A percentile compares a stretch with the other conserved stretches of the same genome.
These are phyloP conservation scores for Plenodomus lindquistii DNA, from an alignment of 2,329 filamentous ascomycete genomes.

Conservation along the genomic window DNA sequence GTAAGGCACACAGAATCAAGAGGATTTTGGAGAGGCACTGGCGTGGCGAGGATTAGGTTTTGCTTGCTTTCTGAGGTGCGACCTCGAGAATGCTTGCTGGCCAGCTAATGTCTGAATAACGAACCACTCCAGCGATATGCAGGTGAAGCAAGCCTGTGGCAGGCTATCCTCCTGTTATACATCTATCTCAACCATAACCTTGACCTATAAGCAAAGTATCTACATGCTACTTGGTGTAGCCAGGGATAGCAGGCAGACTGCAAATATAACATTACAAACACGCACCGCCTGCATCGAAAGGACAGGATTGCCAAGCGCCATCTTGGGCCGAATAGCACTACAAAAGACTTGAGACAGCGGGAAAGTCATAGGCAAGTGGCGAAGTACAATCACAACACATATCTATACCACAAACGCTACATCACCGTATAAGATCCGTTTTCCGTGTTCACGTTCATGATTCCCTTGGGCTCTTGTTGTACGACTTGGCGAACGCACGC, in stretches of 20 bases:
- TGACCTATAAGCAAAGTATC: neutral
- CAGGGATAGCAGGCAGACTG: no score
- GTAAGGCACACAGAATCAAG: neutral
- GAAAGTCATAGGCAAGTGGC: neutral
- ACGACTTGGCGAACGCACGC: conserved; percentile 16
- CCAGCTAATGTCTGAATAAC: no score
- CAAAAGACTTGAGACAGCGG: neutral
- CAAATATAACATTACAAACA: neutral
- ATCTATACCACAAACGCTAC: neutral
- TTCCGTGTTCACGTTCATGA: neutral
- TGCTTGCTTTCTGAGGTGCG: no score
- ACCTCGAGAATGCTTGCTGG: no score
- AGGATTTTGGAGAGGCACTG: neutral
- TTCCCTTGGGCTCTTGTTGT: neutral
- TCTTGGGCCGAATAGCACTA: neutral
- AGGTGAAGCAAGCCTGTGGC: neutral
- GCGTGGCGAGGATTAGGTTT: no score
- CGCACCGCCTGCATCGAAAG: neutral
- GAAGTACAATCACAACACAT: neutral
- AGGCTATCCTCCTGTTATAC: neutral
- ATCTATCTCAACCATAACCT: neutral
- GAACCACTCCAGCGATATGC: neutral
- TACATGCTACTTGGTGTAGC: neutral
- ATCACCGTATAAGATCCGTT: neutral
- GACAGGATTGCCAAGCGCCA: neutral